phyloP scores from a whole-genome alignment of 148 eudicot genomes.

The Heliosperma pusillum region DNA sequence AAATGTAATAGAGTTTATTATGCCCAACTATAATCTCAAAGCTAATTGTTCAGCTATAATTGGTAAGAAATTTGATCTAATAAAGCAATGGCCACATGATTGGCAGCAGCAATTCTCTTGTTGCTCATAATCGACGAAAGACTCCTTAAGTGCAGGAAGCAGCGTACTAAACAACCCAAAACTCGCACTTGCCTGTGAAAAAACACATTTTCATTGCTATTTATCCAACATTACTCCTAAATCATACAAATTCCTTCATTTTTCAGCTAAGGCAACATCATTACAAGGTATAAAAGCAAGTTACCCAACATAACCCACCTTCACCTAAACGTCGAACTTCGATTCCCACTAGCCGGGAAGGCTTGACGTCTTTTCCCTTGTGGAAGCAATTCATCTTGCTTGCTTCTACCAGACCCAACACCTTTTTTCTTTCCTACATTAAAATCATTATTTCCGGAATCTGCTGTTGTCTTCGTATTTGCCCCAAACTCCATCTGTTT shows the following conservation, averaged over 20 bases:
- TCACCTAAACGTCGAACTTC: slow-evolving; percentile 77
- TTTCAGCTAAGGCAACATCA: not conserved
- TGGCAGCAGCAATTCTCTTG: not conserved
- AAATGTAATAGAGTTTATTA: too few relatives aligned
- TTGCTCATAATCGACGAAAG: not conserved
- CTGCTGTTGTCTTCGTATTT: slow-evolving; percentile 14
- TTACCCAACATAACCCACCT: slow-evolving; percentile 5
- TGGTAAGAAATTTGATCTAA: too few relatives aligned
- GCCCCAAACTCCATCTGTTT: slow-evolving; percentile 50
- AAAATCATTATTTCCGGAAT: slow-evolving; percentile 16
- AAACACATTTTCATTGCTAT: not conserved
- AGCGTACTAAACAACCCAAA: not conserved
- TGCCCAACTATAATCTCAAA: too few relatives aligned
- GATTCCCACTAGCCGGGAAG: slow-evolving; percentile 88
- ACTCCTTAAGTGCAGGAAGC: too few relatives aligned
- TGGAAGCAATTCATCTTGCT: slow-evolving; percentile 40
- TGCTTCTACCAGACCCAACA: slow-evolving; percentile 22
- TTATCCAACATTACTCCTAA: not conserved
- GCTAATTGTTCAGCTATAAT: too few relatives aligned
- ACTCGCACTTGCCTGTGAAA: not conserved
- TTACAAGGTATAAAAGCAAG: slow-evolving; percentile 2
- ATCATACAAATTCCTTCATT: slow-evolving; percentile 8
- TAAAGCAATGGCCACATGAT: too few relatives aligned
- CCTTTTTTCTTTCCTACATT: slow-evolving; percentile 33
- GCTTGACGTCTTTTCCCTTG: slow-evolving; percentile 90